Conservation (phyloP, 2,329 filamentous ascomycete genomes). For the Trichophyton simii region DNA sequence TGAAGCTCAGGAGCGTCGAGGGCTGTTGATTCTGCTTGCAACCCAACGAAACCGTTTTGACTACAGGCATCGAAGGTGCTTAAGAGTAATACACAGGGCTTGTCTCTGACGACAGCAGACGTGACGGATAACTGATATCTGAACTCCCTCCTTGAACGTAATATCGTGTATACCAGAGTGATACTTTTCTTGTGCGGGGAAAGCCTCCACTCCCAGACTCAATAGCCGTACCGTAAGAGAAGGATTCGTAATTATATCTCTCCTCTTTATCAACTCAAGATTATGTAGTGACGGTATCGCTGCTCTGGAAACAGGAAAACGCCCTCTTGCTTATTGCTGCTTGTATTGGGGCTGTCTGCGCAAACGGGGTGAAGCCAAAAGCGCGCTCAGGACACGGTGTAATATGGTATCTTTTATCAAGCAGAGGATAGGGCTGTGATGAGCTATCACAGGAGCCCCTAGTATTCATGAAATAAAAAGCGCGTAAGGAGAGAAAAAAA, state of each 20-base stretch:
- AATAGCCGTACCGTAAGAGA: background rate
- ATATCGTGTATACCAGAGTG: constrained; percentile 1
- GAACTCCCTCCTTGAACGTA: constrained; percentile 12
- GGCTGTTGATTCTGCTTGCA: constrained; percentile 11
- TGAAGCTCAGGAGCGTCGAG: constrained; percentile 7
- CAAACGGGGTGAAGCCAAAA: background rate
- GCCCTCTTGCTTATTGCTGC: background rate
- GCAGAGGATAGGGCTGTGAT: background rate
- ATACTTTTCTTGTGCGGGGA: background rate
- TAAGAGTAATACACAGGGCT: constrained; percentile 28
- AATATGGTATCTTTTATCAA: background rate
- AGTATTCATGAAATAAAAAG: no score
- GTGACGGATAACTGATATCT: constrained; percentile 19
- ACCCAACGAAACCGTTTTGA: constrained; percentile 16
- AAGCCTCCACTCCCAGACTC: background rate
- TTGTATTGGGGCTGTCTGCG: background rate
- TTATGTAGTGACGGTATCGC: background rate
- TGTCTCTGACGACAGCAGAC: constrained; percentile 19
- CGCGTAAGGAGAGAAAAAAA: background rate
- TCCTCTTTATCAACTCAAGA: background rate
- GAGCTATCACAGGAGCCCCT: background rate
- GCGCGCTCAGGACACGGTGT: background rate
- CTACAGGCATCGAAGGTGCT: constrained; percentile 29
- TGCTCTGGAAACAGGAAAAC: background rate
- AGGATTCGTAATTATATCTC: background rate